Evolutionary conservation across 371 early-diverging fungal genomes (phyloP).

Genomic region (Mortierella sp.): DNA sequence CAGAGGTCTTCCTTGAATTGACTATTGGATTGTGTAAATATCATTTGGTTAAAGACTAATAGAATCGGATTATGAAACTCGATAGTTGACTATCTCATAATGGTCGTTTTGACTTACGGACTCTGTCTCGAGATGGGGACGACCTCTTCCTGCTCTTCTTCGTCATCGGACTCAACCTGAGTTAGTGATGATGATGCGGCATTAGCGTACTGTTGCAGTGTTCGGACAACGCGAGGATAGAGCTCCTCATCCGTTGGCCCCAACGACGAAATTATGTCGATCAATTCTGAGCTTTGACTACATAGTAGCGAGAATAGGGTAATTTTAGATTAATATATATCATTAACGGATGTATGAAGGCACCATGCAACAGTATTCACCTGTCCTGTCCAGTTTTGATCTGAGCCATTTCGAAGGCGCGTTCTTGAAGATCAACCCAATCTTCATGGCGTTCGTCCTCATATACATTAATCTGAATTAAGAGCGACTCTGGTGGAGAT

Average conservation of each 20-base stretch:
- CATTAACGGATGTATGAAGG: neutral
- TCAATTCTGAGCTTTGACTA: conserved; percentile 33
- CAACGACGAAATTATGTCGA: conserved; percentile 22
- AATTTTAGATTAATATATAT: neutral
- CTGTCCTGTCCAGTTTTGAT: conserved; percentile 24
- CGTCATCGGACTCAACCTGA: conserved; percentile 34
- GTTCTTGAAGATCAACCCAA: conserved; percentile 62
- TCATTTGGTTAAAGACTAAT: neutral
- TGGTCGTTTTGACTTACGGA: too few species aligned
- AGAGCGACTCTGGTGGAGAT: conserved; percentile 59
- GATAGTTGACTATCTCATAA: too few species aligned
- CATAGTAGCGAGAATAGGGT: neutral
- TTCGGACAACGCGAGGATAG: conserved; percentile 42
- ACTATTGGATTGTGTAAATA: conserved; percentile 16
- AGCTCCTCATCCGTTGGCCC: conserved; percentile 48
- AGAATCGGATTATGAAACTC: neutral
- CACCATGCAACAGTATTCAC: conserved; percentile 7
- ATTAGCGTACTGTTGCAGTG: conserved; percentile 44
- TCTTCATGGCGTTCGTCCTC: conserved; percentile 64
- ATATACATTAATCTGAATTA: conserved; percentile 62
- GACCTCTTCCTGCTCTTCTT: conserved; percentile 8
- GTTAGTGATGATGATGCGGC: conserved; percentile 33
- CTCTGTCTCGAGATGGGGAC: conserved; percentile 33
- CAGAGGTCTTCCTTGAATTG: conserved; percentile 57
- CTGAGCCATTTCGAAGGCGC: conserved; percentile 43